A percentile compares a stretch with the other conserved stretches of the same genome.
Conservation (phyloP, 2,329 filamentous ascomycete species). For the Biscogniauxia sp. region DNA sequence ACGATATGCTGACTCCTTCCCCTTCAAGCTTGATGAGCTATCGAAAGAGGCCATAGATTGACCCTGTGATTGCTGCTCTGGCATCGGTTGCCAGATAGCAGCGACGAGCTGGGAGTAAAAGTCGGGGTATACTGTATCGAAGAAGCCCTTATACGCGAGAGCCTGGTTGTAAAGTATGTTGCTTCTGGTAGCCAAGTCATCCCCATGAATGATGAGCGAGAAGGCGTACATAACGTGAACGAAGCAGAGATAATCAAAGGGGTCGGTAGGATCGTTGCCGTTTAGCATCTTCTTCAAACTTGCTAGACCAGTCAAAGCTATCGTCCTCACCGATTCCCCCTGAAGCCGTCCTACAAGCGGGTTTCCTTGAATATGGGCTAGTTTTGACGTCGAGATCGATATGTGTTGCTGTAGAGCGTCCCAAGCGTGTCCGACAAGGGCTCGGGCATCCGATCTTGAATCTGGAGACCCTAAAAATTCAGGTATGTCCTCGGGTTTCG, state of each 20-base stretch:
- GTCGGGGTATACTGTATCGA: slow-evolving; percentile 37
- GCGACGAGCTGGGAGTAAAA: slow-evolving; percentile 44
- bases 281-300: slow-evolving; percentile 40
- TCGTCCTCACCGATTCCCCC: slow-evolving; percentile 36
- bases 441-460: slow-evolving; percentile 33
- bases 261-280: slow-evolving; percentile 36
- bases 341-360: slow-evolving; percentile 41
- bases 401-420: slow-evolving; percentile 47
- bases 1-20: slow-evolving; percentile 38
- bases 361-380: slow-evolving; percentile 40
- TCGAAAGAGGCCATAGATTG: slow-evolving; percentile 13
- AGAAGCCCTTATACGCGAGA: slow-evolving; percentile 40
- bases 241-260: slow-evolving; percentile 49
- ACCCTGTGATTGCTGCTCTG: slow-evolving; percentile 27
- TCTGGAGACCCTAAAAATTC: slow-evolving; percentile 20
- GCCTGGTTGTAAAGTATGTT: slow-evolving; percentile 46
- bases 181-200: slow-evolving; percentile 36
- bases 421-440: slow-evolving; percentile 44
- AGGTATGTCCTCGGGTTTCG: slow-evolving; percentile 19
- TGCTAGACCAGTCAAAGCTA: slow-evolving; percentile 43
- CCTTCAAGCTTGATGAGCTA: slow-evolving; percentile 36
- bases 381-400: slow-evolving; percentile 42
- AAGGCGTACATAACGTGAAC: slow-evolving; percentile 52
- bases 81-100: slow-evolving; percentile 48
- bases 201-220: slow-evolving; percentile 45